Evolutionary conservation across 2,329 filamentous ascomycete genomes (phyloP).

Genomic region (Sporothrix mexicana): DNA sequence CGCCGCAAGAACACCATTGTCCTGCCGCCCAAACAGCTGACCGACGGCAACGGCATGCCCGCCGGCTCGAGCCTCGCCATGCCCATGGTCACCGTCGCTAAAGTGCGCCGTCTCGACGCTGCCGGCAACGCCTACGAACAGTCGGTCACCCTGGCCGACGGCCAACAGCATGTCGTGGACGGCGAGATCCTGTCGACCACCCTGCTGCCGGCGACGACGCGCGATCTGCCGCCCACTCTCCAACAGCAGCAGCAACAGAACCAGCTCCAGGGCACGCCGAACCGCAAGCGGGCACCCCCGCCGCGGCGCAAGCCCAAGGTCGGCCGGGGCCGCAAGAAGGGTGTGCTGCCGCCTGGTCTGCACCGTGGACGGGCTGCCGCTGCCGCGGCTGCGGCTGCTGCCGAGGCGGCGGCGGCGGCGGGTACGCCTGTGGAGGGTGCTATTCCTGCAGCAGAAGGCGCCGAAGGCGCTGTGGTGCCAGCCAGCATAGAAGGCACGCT

Average conservation of each 20-base stretch:
- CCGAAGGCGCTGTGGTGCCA: not conserved
- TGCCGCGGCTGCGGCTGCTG: constrained; percentile 32
- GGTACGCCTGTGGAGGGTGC: not conserved
- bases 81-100: constrained; percentile 74
- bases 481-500: not conserved
- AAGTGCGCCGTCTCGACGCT: constrained; percentile 77
- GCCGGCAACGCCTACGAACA: constrained; percentile 83
- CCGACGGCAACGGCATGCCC: constrained; percentile 44
- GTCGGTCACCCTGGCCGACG: constrained; percentile 80
- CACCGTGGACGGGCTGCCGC: constrained; percentile 34
- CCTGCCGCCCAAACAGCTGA: constrained; percentile 56
- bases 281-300: constrained; percentile 70
- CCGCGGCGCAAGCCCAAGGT: constrained; percentile 78
- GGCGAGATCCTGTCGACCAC: constrained; percentile 76
- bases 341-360: constrained; percentile 56
- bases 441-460: not conserved
- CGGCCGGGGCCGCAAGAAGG: constrained; percentile 79
- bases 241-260: constrained; percentile 38
- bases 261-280: constrained; percentile 48
- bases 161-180: constrained; percentile 78
- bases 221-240: constrained; percentile 58
- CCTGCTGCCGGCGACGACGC: constrained; percentile 55
- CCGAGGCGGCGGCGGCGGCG: constrained; percentile 42
- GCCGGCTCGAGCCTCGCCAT: constrained; percentile 40
- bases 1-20: constrained; percentile 66